Percentiles rank a stretch among this genome's conserved stretches.
phyloP scores from a whole-genome alignment of 2,329 filamentous ascomycete genomes.

The Hymenoscyphus linearis region DNA sequence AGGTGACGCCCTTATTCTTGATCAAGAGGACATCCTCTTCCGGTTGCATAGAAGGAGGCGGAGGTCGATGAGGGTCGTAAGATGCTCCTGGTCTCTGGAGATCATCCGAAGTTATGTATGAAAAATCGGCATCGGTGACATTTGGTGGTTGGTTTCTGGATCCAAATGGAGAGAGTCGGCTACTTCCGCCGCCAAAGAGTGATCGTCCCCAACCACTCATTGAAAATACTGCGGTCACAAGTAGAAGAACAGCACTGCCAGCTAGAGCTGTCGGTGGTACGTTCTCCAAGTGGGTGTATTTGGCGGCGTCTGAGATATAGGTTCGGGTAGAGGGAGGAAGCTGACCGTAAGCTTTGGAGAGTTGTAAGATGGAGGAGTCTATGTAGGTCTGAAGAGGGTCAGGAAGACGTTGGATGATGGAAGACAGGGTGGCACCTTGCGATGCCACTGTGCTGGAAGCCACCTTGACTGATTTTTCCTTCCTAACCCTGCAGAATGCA shows the following conservation, averaged over 20 bases:
- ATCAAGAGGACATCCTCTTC: slow-evolving; percentile 69
- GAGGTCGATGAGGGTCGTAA: slow-evolving; percentile 39
- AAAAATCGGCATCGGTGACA: slow-evolving; percentile 72
- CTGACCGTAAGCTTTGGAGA: slow-evolving; percentile 40
- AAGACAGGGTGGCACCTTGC: slow-evolving; percentile 49
- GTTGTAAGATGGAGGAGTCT: slow-evolving; percentile 45
- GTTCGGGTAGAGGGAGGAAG: slow-evolving; percentile 25
- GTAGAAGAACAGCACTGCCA: slow-evolving; percentile 22
- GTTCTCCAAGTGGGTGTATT: slow-evolving; percentile 27
- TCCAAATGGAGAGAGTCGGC: slow-evolving; percentile 31
- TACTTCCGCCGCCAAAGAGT: slow-evolving; percentile 25
- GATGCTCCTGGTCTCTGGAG: slow-evolving; percentile 44
- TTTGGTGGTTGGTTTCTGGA: slow-evolving; percentile 43
- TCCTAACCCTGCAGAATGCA: slow-evolving; percentile 10
- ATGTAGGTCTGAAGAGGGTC: slow-evolving; percentile 47
- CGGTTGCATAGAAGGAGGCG: slow-evolving; percentile 35
- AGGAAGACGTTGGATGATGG: slow-evolving; percentile 52
- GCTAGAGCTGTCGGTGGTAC: slow-evolving; percentile 24
- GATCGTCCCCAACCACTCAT: slow-evolving; percentile 33
- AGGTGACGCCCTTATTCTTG: slow-evolving; percentile 60
- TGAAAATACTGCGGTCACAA: slow-evolving; percentile 26
- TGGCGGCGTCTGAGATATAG: slow-evolving; percentile 25
- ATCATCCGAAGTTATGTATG: slow-evolving; percentile 77
- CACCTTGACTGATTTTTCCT: slow-evolving; percentile 30
- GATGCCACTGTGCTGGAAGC: slow-evolving; percentile 46